Base-by-base conservation (phyloP, 306 rosid genomes). In the Trifolium repens region DNA sequence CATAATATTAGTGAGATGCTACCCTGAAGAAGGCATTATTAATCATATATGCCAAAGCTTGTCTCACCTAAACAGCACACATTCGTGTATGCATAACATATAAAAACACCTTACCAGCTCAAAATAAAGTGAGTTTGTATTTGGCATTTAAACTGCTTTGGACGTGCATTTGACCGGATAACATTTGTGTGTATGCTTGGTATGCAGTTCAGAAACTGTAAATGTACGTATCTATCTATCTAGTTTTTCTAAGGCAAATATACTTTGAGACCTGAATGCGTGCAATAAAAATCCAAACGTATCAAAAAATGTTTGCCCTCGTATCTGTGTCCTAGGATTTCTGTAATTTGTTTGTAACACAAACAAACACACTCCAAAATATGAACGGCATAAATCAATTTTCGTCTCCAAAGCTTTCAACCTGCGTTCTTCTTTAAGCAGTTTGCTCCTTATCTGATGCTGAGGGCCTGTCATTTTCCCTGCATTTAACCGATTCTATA, bases 401-500 rank as follows among this genome's bases (percentile, higher is more conserved):
- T 55, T 43, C 1, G 4, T 43, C 60, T 74, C 27, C 13, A 3
- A 1, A 14, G 60, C 19, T 37, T 59, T 37, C 27, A 34, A 49
- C 60, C 16, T 55, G 46, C 54, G 7, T 43, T 44, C 22, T 39
- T 61, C 53, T 62, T 42, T 14, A 69, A 46, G 74, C 82, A 54
- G 60, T 72, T 39, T n/a, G 34, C 67, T 47, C 57, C 73, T 42
- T 27, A 37, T 4, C 71, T 7, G 78, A 5, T 19, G 19, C 59
- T 10, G 71, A 46, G 32, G 70, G 19, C 44, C 26, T 4, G 16
- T 32, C 73, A 16, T 46, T 46, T 73, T 58, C 19, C 44, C 59
- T 5, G 42, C 75, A 16, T 60, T 59, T 52, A 58, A 64, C 69
- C 16, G 71, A 24, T 16, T 44, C 84, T 14, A 83, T 16, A 30